A percentile compares a stretch with the other conserved stretches of the same genome.
Evolutionary conservation across 257 asterid species (phyloP).

Genomic region (Solanum arcanum): DNA sequence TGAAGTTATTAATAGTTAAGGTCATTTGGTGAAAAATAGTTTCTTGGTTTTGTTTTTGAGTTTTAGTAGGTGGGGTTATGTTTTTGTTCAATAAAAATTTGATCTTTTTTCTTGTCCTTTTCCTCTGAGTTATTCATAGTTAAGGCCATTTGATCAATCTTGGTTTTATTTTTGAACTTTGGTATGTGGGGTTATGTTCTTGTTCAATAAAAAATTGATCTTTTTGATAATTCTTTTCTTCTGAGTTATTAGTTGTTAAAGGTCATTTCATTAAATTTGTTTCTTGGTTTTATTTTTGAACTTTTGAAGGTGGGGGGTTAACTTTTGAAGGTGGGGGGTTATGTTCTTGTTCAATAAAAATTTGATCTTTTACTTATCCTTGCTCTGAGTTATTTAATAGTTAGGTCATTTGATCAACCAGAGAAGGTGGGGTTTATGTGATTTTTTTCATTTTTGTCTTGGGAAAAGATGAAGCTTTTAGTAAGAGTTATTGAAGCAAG

Average conservation of each 20-base stretch:
- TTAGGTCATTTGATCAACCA: background rate
- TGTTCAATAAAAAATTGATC: background rate
- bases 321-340: background rate
- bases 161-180: background rate
- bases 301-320: background rate
- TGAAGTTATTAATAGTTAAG: background rate
- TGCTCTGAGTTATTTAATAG: background rate
- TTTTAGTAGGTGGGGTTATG: background rate
- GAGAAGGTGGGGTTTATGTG: background rate
- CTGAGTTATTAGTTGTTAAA: background rate
- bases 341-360: background rate
- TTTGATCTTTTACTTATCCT: background rate
- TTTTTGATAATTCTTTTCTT: background rate
- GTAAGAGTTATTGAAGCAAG: conserved; percentile 88
- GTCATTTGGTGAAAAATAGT: background rate
- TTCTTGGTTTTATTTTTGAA: background rate
- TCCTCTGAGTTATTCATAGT: background rate
- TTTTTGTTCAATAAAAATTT: background rate
- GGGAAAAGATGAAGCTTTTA: conserved; percentile 55
- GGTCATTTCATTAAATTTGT: background rate
- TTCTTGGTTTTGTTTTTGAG: background rate
- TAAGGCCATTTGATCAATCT: background rate
- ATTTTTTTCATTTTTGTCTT: background rate
- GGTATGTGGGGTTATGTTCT: background rate
- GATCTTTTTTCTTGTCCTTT: background rate